Base-by-base conservation (phyloP, 176 grass and related monocot genomes). In the Rhynchospora breviuscula region DNA sequence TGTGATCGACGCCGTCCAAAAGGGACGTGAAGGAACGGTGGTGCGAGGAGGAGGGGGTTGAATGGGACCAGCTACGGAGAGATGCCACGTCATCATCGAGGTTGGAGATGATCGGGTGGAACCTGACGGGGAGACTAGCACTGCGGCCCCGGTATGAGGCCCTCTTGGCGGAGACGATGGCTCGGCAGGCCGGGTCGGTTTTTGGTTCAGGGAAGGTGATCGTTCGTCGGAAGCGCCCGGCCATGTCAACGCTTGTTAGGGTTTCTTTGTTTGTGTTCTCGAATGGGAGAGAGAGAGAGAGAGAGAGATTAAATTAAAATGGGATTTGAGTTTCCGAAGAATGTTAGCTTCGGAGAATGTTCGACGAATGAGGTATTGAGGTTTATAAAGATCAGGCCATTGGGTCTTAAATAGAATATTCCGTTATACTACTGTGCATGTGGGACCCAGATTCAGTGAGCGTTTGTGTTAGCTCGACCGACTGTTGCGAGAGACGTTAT, bases 81-180 rank as follows among this genome's bases (percentile, higher is more conserved):
- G 87, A 86, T 19, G 86, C 87, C 40, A 97, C 91, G 80, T 89
- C 91, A 84, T 93, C 90, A 67, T 93, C 87, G 67, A 97, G 88
- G 80, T 91, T 87, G 10, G 52, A 56, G 17, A 93, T 67, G 15
- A 97, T 87, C 60, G 91, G 93, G 91, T 97, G 91, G 91, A 97
- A 93, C 81, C 91, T 88, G 85, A 87, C 86, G 0, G 93, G 93
- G 51, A 97, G 89, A 84, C 91, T 97, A 14, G 89, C 49, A 7
- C 90, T 93, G 35, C 93, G 93, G 81, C 84, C 40, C 60, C 83
- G 82, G 91, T 91, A 97, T 3, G 91, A 57, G 12, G 87, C 69
- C 3, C 85, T 76, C 84, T 86, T 90, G 70, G 29, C 77, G 66
- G 73, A 47, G 44, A 13, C 23, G 13, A 17, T 21, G 40, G 52